Percentiles rank a stretch among this genome's conserved stretches.
phyloP scores from a whole-genome alignment of 1,284 basidiomycete species.

The Cerioporus squamosus region DNA sequence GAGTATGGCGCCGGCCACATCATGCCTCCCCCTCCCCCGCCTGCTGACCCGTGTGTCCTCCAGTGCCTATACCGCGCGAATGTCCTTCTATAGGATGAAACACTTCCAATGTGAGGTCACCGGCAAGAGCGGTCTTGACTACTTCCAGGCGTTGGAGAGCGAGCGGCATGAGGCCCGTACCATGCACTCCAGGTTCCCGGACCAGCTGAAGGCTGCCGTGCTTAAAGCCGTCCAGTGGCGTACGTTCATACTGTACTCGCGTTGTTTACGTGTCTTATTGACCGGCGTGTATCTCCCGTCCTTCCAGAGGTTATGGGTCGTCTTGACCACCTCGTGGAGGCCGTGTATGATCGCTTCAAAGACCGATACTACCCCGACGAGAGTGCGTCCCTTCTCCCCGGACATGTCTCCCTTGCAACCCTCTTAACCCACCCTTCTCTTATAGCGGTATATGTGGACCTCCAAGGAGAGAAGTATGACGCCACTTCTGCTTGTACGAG shows the following conservation, averaged over 20 bases:
- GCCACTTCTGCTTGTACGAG: conserved; percentile 26
- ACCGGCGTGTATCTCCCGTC: conserved; percentile 10
- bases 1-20: conserved; percentile 60
- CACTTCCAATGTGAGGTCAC: conserved; percentile 96
- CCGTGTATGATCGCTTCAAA: conserved; percentile 93
- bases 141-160: conserved; percentile 91
- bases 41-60: conserved; percentile 19
- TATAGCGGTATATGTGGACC: conserved; percentile 82
- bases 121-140: conserved; percentile 91
- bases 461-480: conserved; percentile 78
- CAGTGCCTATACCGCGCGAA: conserved; percentile 88
- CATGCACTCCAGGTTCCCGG: conserved; percentile 90
- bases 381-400: conserved; percentile 56
- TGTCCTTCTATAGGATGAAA: conserved; percentile 92
- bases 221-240: conserved; percentile 95
- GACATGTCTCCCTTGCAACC: conserved; percentile 15
- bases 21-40: conserved; percentile 23
- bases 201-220: conserved; percentile 89
- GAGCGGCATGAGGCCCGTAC: conserved; percentile 88
- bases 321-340: conserved; percentile 92
- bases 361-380: conserved; percentile 93
- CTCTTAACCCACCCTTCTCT: conserved; percentile 6
- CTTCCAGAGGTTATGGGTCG: conserved; percentile 90
- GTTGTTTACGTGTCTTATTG: conserved; percentile 22
- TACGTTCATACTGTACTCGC: conserved; percentile 47